Evolutionary conservation across 148 eudicot species (phyloP), one percentile per base, ranked within the genome.

Genomic region (Rhododendron simsii): DNA sequence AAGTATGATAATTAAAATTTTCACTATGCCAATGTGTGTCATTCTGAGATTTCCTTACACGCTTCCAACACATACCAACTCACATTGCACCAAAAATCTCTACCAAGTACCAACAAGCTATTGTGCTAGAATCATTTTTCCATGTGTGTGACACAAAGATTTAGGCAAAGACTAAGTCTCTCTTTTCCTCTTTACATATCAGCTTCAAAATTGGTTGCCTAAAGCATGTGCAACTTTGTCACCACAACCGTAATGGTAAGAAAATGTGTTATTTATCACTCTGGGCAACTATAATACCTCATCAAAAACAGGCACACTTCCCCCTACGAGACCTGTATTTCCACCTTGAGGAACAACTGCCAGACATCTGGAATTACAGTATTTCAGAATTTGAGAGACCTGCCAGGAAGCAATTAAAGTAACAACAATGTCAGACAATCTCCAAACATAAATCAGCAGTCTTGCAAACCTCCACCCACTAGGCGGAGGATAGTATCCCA

Each of bases 291-390:
- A 75, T 37, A n/a, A 84, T 92, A 96, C 99, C 98, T 96, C 99
- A 88, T 94, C 98, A 90, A 91, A 95, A 78, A 94, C 98, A 80
- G 99, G 99, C 65, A 96, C 96, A 92, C 99, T 96, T 90, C 98
- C 99, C 83, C 99, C 99, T 44, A 96, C 99, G 86, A 96, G 98
- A 87, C 99, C 98, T 77, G 99, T 96, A 87, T 96, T 96, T 87
- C 98, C 99, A 89, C 99, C 99, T 89, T 96, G 99, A 53, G 99
- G 99, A 76, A 96, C 99, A 88, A 95, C 95, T 81, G 99, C 98
- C 86, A 96, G 69, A 81, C 90, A 86, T 86, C 98, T 92, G 39
- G 94, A 96, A 85, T 87, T 90, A 84, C 98, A 95, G 86, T 96
- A 92, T 81, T 89, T 91, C 84, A 95, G 92, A 88, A 96, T 91